These are phyloP conservation scores for Perkinsus olseni DNA, from an alignment of 169 alveolate species.

Conservation along the genomic window DNA sequence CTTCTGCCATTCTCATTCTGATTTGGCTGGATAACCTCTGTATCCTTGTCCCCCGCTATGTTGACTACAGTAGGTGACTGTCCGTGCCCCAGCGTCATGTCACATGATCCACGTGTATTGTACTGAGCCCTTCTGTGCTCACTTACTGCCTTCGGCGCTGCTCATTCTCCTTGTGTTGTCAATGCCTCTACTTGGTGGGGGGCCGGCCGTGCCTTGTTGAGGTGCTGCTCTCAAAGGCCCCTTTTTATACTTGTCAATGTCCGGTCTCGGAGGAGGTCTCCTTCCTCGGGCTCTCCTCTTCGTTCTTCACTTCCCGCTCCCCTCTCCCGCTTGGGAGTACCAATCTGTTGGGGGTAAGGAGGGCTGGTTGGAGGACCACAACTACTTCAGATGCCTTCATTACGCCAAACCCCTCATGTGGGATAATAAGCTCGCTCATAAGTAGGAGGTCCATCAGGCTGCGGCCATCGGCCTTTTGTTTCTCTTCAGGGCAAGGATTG, in stretches of 20 bases:
- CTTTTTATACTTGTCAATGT: background rate
- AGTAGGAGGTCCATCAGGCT: background rate
- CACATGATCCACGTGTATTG: too few species aligned
- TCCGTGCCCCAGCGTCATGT: too few species aligned
- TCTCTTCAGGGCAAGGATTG: background rate
- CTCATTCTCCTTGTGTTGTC: too few species aligned
- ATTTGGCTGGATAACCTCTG: background rate
- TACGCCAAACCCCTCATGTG: background rate
- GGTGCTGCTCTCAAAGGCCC: too few species aligned
- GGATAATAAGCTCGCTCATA: background rate
- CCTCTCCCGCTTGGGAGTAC: background rate
- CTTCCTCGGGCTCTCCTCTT: background rate
- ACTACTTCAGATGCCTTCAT: background rate
- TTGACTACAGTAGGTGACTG: too few species aligned
- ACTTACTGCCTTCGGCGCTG: too few species aligned
- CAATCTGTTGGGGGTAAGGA: background rate
- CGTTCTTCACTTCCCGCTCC: background rate
- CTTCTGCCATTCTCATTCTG: background rate
- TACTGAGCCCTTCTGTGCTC: too few species aligned
- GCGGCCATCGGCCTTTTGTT: background rate
- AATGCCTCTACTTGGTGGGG: too few species aligned
- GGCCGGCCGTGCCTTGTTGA: too few species aligned
- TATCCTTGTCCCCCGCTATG: too few species aligned
- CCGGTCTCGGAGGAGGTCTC: background rate
- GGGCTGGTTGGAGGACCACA: background rate